Base-by-base conservation (phyloP, 2,329 filamentous ascomycete genomes). In the Ceratocystis diversiconidia region DNA sequence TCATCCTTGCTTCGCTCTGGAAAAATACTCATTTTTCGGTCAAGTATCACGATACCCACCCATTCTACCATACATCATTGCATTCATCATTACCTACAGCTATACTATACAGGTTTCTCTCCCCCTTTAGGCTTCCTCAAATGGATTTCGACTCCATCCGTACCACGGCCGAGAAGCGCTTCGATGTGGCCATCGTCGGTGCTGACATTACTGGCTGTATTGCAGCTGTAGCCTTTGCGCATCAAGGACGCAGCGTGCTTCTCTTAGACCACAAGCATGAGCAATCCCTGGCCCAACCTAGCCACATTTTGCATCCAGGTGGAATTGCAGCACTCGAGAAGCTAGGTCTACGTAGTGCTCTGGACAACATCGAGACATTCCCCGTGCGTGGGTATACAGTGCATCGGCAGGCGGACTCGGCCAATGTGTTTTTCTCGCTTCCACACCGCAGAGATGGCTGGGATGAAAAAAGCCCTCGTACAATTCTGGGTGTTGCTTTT, bases 231-330 rank as follows among this genome's bases (percentile, higher is more conserved):
- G 85, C 92, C 22, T 81, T 97, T 60, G 91, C 89, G 67, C 86
- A 88, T 71, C 94, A 99, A 77, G 91, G 91, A 65, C 85, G 94
- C 69, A 95, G 89, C 73, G 92, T 99, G 30, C 82, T 97, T 30
- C 79, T 99, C 63, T n/a, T 67, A 41, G 65, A 67, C 83, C 97
- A 62, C 92, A 97, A 44, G 44, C 61, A 78, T 83, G 85, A 76
- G 75, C 87, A 96, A 78, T 92, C 94, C 17, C 88, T 97, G 76
- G 85, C 92, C 69, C 97, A 97, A 70, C 90, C 97, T 61, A 92
- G 94, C 71, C 94, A 97, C 77, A 78, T 97, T 69, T 78, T 97
- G 71, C 94, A 97, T 76, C 94, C 94, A 0, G 94, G 92, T 62
- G 94, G 94, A 61, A 85, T 96, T 43, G 79, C 83, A 62, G 88